Conservation (phyloP, 2,329 filamentous ascomycete genomes). For the Coniochaeta prunicola region DNA sequence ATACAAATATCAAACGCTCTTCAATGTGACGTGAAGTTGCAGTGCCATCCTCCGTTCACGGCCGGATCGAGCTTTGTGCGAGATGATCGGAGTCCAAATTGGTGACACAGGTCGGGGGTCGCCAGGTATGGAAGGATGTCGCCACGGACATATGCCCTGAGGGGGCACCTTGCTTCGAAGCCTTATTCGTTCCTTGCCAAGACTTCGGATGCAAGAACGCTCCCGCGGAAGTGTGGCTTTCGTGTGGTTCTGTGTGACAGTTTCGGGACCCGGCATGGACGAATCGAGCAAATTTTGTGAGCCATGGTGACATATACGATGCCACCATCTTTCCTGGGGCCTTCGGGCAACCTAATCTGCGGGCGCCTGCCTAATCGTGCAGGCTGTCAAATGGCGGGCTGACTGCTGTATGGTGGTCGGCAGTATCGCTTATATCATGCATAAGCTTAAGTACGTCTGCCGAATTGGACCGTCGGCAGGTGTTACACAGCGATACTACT, state of each 20-base stretch:
- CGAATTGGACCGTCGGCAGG: not conserved
- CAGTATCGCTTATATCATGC: not conserved
- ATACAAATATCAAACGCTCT: not conserved
- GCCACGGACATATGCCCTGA: no score
- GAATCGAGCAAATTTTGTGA: not conserved
- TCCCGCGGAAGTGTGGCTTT: not conserved
- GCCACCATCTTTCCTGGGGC: not conserved
- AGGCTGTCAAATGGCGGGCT: not conserved
- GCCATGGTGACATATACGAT: not conserved
- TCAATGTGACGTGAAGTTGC: not conserved
- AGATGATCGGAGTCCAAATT: not conserved
- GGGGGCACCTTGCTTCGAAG: no score
- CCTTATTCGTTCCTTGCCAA: not conserved
- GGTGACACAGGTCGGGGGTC: not conserved
- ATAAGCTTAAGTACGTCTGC: not conserved
- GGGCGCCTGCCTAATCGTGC: not conserved
- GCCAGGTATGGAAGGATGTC: no score
- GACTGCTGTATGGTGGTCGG: not conserved
- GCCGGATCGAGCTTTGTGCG: not conserved
- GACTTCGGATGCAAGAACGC: not conserved
- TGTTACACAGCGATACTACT: not conserved
- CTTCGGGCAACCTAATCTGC: not conserved
- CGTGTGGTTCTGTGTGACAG: not conserved
- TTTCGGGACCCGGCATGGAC: not conserved
- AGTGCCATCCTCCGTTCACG: not conserved